A percentile compares a stretch with the other conserved stretches of the same genome.
Evolutionary conservation across 2,329 filamentous ascomycete genomes (phyloP).

Genomic region (Exophiala alcalophila): DNA sequence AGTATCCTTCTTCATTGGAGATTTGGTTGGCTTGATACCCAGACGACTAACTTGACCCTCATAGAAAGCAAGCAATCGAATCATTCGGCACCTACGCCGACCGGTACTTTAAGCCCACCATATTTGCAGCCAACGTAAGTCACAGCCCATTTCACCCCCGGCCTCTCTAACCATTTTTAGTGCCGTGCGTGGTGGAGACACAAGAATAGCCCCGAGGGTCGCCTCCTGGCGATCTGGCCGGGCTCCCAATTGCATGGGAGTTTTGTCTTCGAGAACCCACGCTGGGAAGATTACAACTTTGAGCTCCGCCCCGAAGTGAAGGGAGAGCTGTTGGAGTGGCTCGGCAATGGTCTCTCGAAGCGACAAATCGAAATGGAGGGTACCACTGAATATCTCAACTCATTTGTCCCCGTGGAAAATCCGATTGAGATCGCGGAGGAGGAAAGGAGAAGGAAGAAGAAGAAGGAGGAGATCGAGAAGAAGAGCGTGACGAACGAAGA

Average conservation of each 20-base stretch:
- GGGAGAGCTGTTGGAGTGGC: neutral
- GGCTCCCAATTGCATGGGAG: neutral
- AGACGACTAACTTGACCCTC: neutral
- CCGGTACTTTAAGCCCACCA: constrained; percentile 7
- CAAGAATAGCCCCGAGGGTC: neutral
- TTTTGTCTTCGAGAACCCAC: neutral
- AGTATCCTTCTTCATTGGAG: neutral
- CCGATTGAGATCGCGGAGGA: too few relatives aligned
- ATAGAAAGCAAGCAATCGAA: neutral
- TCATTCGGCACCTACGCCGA: constrained; percentile 4
- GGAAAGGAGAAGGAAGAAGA: too few relatives aligned
- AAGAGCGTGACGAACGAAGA: too few relatives aligned
- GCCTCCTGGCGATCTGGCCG: neutral
- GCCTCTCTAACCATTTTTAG: neutral
- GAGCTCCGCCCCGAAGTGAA: neutral
- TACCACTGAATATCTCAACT: too few relatives aligned
- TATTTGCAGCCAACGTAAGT: constrained; percentile 1
- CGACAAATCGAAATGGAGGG: too few relatives aligned
- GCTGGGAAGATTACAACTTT: constrained; percentile 2
- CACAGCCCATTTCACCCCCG: neutral
- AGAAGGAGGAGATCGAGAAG: too few relatives aligned
- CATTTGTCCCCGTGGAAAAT: too few relatives aligned
- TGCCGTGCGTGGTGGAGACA: constrained; percentile 1
- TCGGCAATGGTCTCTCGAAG: constrained; percentile 4
- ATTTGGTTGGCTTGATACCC: neutral